Base-by-base conservation (phyloP, 2,329 filamentous ascomycete species). In the Claviceps monticola region DNA sequence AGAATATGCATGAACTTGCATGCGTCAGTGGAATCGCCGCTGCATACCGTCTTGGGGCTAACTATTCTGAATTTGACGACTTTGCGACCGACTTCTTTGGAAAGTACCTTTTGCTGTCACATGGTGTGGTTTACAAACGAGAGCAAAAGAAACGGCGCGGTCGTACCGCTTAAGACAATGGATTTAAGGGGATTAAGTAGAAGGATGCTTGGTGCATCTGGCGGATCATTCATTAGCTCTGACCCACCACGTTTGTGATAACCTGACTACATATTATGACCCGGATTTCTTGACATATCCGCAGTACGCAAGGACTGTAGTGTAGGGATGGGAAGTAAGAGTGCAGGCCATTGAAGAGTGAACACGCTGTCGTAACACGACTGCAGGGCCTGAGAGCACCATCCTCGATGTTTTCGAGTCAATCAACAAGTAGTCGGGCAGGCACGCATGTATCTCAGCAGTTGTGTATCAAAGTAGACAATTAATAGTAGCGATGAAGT, bases 11-110 rank as follows among this genome's bases (percentile, higher is more conserved):
- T 58, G 84, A 88, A 60, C 72, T 85, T 9, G 84, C 84, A 1
- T 81, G 82, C 52, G 81, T 88, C 48, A 80, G 76, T 51, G 83
- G 84, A 0, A 84, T 87, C 47, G 80, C 82, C 4, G 84, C 83
- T 2, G 84, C 83, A 0, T 84, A 84, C 51, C 76, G 79, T 46
- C 68, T 87, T 0, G 84, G 84, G 0, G 84, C 83, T 0, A 69
- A 73, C 1, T 87, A 87, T 58, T 69, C 71, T 1, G 76, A 75
- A 54, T 71, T 84, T 14, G 79, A 84, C 59, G 69, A 74, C 67
- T 64, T 74, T 56, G 71, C 70, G 0, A 66, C 72, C 53, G 66
- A 72, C 44, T 70, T 74, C 54, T 74, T 74, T 50, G 62, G 65
- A 48, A 74, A 74, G 53, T 74, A 73, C 55, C 57, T 74, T 3